Evolutionary conservation across 768 basidiomycete species (phyloP), one percentile per base, ranked within the genome.

Genomic region (Pulveroboletus sp.): DNA sequence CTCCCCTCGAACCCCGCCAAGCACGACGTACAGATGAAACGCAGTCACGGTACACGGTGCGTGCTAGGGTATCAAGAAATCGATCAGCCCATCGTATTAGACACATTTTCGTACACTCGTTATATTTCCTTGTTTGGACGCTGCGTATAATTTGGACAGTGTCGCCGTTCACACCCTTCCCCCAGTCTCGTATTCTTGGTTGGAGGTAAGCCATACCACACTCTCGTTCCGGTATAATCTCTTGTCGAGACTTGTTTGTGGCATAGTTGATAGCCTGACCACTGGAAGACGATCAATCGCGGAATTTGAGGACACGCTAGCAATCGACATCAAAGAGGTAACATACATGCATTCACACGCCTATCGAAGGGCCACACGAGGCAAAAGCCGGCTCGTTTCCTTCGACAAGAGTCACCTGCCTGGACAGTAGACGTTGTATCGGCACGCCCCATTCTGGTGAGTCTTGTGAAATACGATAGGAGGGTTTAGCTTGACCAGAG

Each of bases 181-280:
- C n/a, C n/a, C n/a, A n/a, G n/a, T n/a, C n/a, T n/a, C n/a, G n/a
- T n/a, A n/a, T n/a, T n/a, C n/a, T n/a, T n/a, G n/a, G n/a, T n/a
- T n/a, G n/a, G n/a, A n/a, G n/a, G n/a, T n/a, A n/a, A n/a, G n/a
- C n/a, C n/a, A n/a, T n/a, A n/a, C n/a, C n/a, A n/a, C n/a, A n/a
- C n/a, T n/a, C n/a, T n/a, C n/a, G n/a, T n/a, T n/a, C n/a, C n/a
- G n/a, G 81, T 75, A 62, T 84, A 87, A 60, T 88, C 85, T 59
- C 77, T 80, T 3, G 85, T 87, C 4, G 81, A 77, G 56, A 87
- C 85, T 60, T 85, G 85, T 44, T 81, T 73, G 52, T 79, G 82
- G 80, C 80, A 86, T 43, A 79, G 78, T 35, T 74, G 71, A 59
- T 88, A 88, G 2, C 86, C 85, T 16, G 84, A 85, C 87, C 87